Base-by-base conservation (phyloP, 1,139 yeast genomes). In the Pichia sp. region DNA sequence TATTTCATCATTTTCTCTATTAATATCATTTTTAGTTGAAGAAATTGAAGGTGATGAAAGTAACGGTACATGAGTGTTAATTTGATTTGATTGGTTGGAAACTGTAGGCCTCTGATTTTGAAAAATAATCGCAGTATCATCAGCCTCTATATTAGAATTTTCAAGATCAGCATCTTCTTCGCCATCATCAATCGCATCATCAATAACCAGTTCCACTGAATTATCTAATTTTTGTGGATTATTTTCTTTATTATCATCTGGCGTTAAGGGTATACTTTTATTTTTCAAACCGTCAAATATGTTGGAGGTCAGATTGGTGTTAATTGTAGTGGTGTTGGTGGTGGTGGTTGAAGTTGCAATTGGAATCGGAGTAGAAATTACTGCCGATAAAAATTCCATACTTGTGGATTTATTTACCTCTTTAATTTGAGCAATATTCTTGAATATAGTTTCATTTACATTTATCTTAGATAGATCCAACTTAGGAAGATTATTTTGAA, bases 401-500 rank as follows among this genome's bases (percentile, higher is more conserved):
- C 10, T 20, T 3, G 8, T 8, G 6, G 16, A 16, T 16, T 16
- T 16, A 16, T 16, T 16, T 16, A 16, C 16, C 16, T 16, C 16
- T 16, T 16, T 16, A 24, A 4, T 24, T 34, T 32, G 30, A 26
- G 27, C 16, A 16, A 16, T 16, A 16, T 16, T 16, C 16, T 16
- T 16, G 16, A 16, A 16, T 16, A 16, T 16, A 16, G 10, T 35
- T 9, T n/a, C 11, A 10, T 20, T 5, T 10, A 7, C 5, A 6
- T 2, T 8, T 25, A 26, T 22, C 22, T 25, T 38, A 7, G 32
- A 32, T 6, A 39, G 10, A 39, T 39, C 41, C 16, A 43, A 9
- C 1, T 33, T 23, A 7, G 45, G 48, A 16, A 47, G 11, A 25
- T 27, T 27, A 5, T 36, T 27, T 6, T 12, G 27, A 5, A 41